A percentile compares a stretch with the other conserved stretches of the same genome.
phyloP scores from a whole-genome alignment of 208 protist genomes.

The Herpetomonas tarakana region DNA sequence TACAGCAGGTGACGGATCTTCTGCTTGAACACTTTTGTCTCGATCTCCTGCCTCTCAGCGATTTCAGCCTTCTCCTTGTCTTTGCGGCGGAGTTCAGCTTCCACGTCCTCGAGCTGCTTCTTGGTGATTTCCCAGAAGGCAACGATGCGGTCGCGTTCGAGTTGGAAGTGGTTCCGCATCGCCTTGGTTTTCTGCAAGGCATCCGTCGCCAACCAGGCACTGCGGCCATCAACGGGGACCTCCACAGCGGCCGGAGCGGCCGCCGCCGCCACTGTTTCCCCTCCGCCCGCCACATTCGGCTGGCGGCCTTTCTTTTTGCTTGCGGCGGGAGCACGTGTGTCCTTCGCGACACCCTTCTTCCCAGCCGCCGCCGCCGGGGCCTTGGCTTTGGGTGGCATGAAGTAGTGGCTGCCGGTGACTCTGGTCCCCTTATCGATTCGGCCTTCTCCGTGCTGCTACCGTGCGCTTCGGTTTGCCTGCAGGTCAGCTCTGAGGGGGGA shows the following conservation, averaged over 20 bases:
- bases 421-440: no score
- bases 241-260: conserved; percentile 11
- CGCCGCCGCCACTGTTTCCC: conserved; percentile 15
- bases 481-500: no score
- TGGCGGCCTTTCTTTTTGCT: conserved; percentile 1
- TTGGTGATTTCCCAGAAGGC: conserved; percentile 96
- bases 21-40: conserved; percentile 97
- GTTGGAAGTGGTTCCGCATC: conserved; percentile 97
- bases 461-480: no score
- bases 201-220: conserved; percentile 88
- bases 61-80: conserved; percentile 93
- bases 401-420: no score
- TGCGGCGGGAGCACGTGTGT: conserved; percentile 16
- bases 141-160: conserved; percentile 96
- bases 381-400: conserved; percentile 43
- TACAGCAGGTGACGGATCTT: conserved; percentile 97
- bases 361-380: conserved; percentile 14
- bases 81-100: conserved; percentile 81
- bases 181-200: conserved; percentile 92
- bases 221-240: conserved; percentile 50
- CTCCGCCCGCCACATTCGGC: conserved; percentile 8
- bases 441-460: no score
- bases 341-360: conserved; percentile 9
- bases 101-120: conserved; percentile 87
- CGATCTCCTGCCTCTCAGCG: conserved; percentile 92